Conservation (phyloP, 805 yeast species). For the Kodamaea leandrae region DNA sequence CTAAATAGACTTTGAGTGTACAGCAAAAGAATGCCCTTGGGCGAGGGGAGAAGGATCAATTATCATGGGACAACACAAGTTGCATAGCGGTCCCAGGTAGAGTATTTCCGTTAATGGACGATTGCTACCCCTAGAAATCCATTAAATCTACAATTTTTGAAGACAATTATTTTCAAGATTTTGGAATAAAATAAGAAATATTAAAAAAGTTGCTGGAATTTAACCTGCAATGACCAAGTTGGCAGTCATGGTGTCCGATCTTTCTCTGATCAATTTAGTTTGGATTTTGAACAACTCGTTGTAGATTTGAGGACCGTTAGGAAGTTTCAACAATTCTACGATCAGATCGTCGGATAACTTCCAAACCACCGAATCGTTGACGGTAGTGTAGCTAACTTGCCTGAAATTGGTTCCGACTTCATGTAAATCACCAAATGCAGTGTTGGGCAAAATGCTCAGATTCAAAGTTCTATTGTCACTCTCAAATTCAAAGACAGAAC, state of each 20-base stretch:
- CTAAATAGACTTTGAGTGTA: too few relatives aligned
- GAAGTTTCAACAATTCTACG: constrained; percentile 42
- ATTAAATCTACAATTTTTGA: not conserved
- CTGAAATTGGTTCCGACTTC: constrained; percentile 36
- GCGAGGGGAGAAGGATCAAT: too few relatives aligned
- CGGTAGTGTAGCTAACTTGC: constrained; percentile 51
- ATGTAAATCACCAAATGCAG: constrained; percentile 65
- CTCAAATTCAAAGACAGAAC: constrained; percentile 38
- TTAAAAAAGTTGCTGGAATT: not conserved
- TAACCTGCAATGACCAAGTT: constrained; percentile 65
- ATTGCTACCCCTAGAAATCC: too few relatives aligned
- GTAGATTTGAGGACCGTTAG: constrained; percentile 50
- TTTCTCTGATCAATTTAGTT: constrained; percentile 59
- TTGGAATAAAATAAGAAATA: not conserved
- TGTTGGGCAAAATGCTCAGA: constrained; percentile 60
- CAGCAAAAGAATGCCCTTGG: too few relatives aligned
- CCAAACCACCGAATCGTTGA: constrained; percentile 69
- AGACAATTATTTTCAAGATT: not conserved
- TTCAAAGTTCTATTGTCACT: constrained; percentile 36
- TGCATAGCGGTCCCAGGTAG: too few relatives aligned
- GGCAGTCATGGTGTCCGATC: constrained; percentile 74
- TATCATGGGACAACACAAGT: too few relatives aligned
- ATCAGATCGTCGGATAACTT: constrained; percentile 49
- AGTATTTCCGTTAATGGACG: too few relatives aligned
- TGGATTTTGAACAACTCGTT: constrained; percentile 64